Evolutionary conservation across 148 eudicot species (phyloP), one percentile per base, ranked within the genome.

Genomic region (Silene latifolia): DNA sequence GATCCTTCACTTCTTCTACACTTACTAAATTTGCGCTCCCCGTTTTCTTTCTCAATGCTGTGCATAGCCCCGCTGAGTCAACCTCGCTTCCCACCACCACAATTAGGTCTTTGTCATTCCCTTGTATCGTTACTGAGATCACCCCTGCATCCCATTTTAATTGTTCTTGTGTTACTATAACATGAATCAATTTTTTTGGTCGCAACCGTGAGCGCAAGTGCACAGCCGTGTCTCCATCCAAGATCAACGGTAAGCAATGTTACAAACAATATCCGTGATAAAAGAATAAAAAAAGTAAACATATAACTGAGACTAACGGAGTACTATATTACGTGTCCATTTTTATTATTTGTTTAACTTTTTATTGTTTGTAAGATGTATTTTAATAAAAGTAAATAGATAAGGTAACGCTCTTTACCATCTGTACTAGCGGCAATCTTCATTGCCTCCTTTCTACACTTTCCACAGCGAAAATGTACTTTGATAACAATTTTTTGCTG

Each of bases 401-500:
- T 32, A 32, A 32, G 35, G 35, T 32, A 4, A 32, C 4, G 35
- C 4, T 15, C 19, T 2, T 53, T 67, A 82, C 85, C 85, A 32
- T 71, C 71, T 9, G 80, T 71, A 51, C 61, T 24, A 0, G 78
- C 85, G 7, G 77, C 82, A 19, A 82, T 79, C 80, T 76, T 82
- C 85, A 82, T 72, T 6, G 80, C 85, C 60, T 76, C 67, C 35
- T 76, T 82, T 61, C 80, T 68, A 58, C 85, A 82, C 76, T 82
- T 79, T 60, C 39, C 76, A 53, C 85, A 82, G 5, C 56, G 72
- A 21, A 82, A 60, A 0, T 68, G 70, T 27, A 73, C 78, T 63
- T 73, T 76, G 69, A 79, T 46, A 7, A 83, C 85, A 20, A 79
- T 76, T 60, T 83, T 83, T 79, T 83, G 85, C 85, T 83, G 82